These are phyloP conservation scores for Neonectria magnoliae DNA, from an alignment of 2,329 filamentous ascomycete species.

Conservation along the genomic window DNA sequence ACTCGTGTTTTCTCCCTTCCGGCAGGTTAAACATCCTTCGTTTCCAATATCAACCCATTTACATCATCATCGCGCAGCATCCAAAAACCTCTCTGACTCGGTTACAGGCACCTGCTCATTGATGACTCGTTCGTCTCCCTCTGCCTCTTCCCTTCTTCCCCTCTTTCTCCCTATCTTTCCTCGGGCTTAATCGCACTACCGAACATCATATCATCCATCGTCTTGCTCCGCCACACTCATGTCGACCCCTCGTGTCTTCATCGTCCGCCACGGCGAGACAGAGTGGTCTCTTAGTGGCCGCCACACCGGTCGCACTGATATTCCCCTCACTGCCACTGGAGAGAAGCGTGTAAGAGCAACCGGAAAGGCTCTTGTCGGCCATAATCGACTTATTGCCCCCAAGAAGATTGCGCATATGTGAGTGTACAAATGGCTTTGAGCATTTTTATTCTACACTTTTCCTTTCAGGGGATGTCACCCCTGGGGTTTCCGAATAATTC, in stretches of 20 bases:
- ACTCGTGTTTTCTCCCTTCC: neutral
- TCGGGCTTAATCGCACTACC: conserved; percentile 29
- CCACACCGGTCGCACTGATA: conserved; percentile 87
- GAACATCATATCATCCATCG: neutral
- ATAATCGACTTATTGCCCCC: conserved; percentile 86
- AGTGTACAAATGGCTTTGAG: conserved; percentile 41
- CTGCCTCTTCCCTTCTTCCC: too few species aligned
- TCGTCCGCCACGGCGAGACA: conserved; percentile 91
- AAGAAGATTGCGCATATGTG: conserved; percentile 85
- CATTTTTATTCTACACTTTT: neutral
- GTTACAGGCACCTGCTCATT: conserved; percentile 9
- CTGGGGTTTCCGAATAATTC: neutral
- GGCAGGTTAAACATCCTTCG: neutral
- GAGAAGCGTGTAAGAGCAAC: conserved; percentile 81
- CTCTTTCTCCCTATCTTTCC: neutral
- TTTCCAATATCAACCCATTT: neutral
- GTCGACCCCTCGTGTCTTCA: conserved; percentile 77
- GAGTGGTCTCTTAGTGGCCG: conserved; percentile 91
- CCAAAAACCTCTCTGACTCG: neutral
- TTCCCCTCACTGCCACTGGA: conserved; percentile 84
- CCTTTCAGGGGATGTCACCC: neutral
- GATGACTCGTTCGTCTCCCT: neutral
- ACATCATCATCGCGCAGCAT: neutral
- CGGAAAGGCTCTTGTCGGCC: conserved; percentile 83
- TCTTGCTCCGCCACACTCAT: conserved; percentile 29